Evolutionary conservation across 2,329 filamentous ascomycete species (phyloP), one percentile per base, ranked within the genome.

Genomic region (Peltaster fructicola): DNA sequence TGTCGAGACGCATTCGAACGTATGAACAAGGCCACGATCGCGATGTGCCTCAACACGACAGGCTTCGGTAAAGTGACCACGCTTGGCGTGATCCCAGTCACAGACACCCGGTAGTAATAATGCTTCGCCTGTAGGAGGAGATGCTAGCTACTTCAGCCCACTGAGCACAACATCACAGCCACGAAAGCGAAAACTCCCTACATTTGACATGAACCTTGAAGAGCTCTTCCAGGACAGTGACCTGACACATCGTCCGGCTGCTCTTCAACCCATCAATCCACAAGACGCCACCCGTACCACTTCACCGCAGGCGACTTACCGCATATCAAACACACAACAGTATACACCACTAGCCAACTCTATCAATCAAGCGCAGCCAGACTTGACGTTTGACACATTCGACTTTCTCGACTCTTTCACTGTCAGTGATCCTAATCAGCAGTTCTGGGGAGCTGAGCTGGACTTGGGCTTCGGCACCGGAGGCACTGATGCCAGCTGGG

Each of bases 1-100:
- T 95, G 85, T 48, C 72, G 82, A 8, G 84, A 95, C 48, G 84
- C 88, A 1, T 93, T 95, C 46, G 80, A 91, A 40, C 70, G 85
- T 18, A 95, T 92, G 57, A 84, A 80, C 41, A 91, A 88, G 54
- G 84, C 84, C 7, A 95, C 85, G 0, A 77, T 95, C 24, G 80
- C 85, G 45, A 93, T 93, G 84, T 82, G 79, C 38, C 74, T 84
- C 47, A 79, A 76, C 2, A 85, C 75, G 1, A 84, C 77, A 10
- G 80, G 80, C 0, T 90, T 90, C 36, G 79, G 78, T 12, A 36
- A 38, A 8, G 30, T 33, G 7, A 45, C 43, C 6, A 46, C 38
- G 3, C 33, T 46, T 13, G n/a, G 40, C 35, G 22, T n/a, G n/a
- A n/a, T n/a, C n/a, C n/a, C n/a, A n/a, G n/a, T 39, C 39, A 4